Evolutionary conservation across 1,284 basidiomycete species (phyloP).

Genomic region (Prillingera fragicola): DNA sequence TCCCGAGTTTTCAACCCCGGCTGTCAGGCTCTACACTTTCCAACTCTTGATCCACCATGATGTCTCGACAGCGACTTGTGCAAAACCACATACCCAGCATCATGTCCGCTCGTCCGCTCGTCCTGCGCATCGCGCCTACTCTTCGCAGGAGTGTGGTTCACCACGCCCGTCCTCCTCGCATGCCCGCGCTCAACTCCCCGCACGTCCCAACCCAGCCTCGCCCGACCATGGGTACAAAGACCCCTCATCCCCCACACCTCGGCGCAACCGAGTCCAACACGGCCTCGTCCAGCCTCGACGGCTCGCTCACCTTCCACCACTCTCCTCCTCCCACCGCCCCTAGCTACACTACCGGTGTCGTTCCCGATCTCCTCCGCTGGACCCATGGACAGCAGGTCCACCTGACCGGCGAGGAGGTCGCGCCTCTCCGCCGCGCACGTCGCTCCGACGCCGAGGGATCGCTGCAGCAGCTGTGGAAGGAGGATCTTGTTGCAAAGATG

Average conservation of each 20-base stretch:
- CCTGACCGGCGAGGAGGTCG: constrained; percentile 32
- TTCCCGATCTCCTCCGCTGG: constrained; percentile 39
- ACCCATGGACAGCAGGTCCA: constrained; percentile 25
- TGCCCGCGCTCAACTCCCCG: constrained; percentile 31
- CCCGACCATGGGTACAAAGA: constrained; percentile 39
- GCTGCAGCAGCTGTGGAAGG: constrained; percentile 9
- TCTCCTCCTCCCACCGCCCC: constrained; percentile 41
- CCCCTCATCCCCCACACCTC: constrained; percentile 20
- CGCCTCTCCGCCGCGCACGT: constrained; percentile 10
- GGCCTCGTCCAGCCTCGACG: constrained; percentile 12
- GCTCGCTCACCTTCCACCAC: constrained; percentile 35
- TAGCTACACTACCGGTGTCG: constrained; percentile 34
- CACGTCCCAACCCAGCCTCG: constrained; percentile 23
- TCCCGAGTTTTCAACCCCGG: too few species aligned
- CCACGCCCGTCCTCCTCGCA: constrained; percentile 38
- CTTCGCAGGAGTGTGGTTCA: constrained; percentile 30
- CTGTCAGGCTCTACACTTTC: too few species aligned
- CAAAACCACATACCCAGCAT: not conserved
- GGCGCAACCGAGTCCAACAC: constrained; percentile 9
- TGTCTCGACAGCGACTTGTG: not conserved
- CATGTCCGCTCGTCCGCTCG: constrained; percentile 11
- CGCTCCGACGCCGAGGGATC: not conserved
- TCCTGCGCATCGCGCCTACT: not conserved
- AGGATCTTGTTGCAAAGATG: constrained; percentile 27
- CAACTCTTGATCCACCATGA: too few species aligned